A percentile compares a stretch with the other conserved stretches of the same genome.
phyloP scores from a whole-genome alignment of 2,329 filamentous ascomycete genomes.

The Fusarium graminum region DNA sequence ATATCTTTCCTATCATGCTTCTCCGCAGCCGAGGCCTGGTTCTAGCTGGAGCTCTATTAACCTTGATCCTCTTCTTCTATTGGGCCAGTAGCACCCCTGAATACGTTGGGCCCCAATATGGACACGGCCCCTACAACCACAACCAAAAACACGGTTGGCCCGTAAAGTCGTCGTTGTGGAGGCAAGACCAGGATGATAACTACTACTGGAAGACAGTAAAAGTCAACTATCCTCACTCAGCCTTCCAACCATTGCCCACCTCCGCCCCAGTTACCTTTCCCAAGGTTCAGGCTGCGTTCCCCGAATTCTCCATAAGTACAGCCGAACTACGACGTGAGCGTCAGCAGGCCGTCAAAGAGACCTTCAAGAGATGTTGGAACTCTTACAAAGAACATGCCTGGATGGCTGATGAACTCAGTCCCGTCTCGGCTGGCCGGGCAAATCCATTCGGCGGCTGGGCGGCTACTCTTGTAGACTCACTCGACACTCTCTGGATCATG shows the following conservation, averaged over 20 bases:
- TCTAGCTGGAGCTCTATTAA: slow-evolving; percentile 37
- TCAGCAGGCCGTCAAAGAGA: slow-evolving; percentile 57
- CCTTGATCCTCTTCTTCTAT: slow-evolving; percentile 42
- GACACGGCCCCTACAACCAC: slow-evolving; percentile 40
- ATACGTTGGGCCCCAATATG: slow-evolving; percentile 32
- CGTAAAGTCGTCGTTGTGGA: slow-evolving; percentile 43
- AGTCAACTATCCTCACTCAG: slow-evolving; percentile 47
- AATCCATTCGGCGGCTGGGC: slow-evolving; percentile 76
- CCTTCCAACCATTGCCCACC: slow-evolving; percentile 52
- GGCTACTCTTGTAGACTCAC: slow-evolving; percentile 74
- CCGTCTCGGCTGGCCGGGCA: slow-evolving; percentile 64
- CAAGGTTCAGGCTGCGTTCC: slow-evolving; percentile 52
- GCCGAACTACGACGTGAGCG: slow-evolving; percentile 53
- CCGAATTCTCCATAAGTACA: slow-evolving; percentile 44
- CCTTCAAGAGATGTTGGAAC: slow-evolving; percentile 61
- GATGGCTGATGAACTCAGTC: slow-evolving; percentile 73
- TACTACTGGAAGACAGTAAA: slow-evolving; percentile 50
- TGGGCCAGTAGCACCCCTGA: slow-evolving; percentile 37
- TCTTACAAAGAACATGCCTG: slow-evolving; percentile 74
- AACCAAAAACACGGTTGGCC: slow-evolving; percentile 42
- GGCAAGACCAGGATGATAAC: slow-evolving; percentile 42
- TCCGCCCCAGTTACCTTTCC: slow-evolving; percentile 49
- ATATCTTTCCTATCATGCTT: slow-evolving; percentile 35
- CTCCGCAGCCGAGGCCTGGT: slow-evolving; percentile 43
- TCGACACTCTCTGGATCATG: slow-evolving; percentile 82